These are phyloP conservation scores for Cyclocybe aegerita DNA, from an alignment of 768 basidiomycete species.

Conservation along the genomic window DNA sequence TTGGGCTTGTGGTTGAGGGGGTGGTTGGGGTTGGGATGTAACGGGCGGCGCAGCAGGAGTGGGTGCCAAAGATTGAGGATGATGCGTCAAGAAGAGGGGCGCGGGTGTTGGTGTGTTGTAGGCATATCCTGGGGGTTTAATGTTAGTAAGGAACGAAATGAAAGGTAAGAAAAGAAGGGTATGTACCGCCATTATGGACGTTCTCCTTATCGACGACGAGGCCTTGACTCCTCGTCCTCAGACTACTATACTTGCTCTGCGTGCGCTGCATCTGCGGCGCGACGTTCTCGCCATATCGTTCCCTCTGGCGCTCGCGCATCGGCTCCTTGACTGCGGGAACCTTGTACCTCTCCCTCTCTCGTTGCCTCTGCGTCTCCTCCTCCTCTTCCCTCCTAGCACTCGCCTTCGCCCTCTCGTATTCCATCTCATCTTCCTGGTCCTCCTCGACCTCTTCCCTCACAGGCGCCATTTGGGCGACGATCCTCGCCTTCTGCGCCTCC, in stretches of 20 bases:
- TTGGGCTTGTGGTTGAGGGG: constrained; percentile 3
- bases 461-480: constrained; percentile 92
- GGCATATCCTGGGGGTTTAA: background rate
- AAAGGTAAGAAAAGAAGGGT: background rate
- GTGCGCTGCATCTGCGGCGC: too few species aligned
- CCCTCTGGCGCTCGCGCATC: background rate
- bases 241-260: background rate
- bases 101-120: background rate
- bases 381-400: constrained; percentile 21
- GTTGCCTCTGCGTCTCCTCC: constrained; percentile 11
- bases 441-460: constrained; percentile 45
- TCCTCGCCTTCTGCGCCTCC: constrained; percentile 88
- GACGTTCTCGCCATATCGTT: too few species aligned
- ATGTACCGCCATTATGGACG: constrained; percentile 4
- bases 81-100: too few species aligned
- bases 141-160: background rate
- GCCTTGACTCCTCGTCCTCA: background rate
- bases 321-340: too few species aligned
- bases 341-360: constrained; percentile 31
- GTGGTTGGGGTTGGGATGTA: too few species aligned
- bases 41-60: too few species aligned
- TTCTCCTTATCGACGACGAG: constrained; percentile 20
- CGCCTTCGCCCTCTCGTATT: constrained; percentile 26
- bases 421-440: constrained; percentile 32
- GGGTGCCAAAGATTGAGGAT: too few species aligned